Evolutionary conservation across 1,284 basidiomycete species (phyloP), one percentile per base, ranked within the genome.

Genomic region (Microbotryum lychnidis-dioicae): DNA sequence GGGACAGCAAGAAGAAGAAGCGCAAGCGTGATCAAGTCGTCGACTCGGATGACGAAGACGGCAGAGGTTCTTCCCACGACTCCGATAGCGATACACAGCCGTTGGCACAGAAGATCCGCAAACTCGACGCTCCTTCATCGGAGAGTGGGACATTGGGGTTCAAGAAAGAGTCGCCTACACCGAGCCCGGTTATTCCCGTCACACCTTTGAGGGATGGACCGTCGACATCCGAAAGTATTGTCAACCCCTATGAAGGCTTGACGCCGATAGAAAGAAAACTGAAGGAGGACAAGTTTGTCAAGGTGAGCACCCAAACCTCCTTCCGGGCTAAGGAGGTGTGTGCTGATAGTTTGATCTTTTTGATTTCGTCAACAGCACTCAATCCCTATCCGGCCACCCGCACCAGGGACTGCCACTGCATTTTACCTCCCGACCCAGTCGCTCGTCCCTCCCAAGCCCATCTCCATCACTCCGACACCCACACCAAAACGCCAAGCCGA

Each of bases 401-500:
- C 64, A 2, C 58, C 67, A 4, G 72, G 73, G 1, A 65, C 71
- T 6, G 71, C 74, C 9, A 66, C 57, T 51, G 66, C 64, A 53
- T 66, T 61, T 56, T 68, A 53, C 84, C 84, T 48, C 74, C 76
- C 50, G 55, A 75, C 47, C 68, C 76, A 64, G 70, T 81, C 14
- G 78, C 89, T 23, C 76, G 90, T 3, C 81, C 62, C 64, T 3
- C 50, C 59, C 1, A 51, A 56, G 56, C 59, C 61, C 6, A 29
- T 55, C 20, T 27, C 54, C 37, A 80, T 82, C 58, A 80, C 84
- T 31, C 84, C 87, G n/a, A 78, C 82, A 63, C 81, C 89, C 6
- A 86, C 87, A 5, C 89, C 91, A 4, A 87, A 85, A 72, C 86
- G 83, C 66, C 84, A 90, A 52, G 83, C 80, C 12, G 87, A 91